Percentiles rank a stretch among this genome's conserved stretches.
Conservation (phyloP, 768 basidiomycete species). For the Tubosaeta sp. region DNA sequence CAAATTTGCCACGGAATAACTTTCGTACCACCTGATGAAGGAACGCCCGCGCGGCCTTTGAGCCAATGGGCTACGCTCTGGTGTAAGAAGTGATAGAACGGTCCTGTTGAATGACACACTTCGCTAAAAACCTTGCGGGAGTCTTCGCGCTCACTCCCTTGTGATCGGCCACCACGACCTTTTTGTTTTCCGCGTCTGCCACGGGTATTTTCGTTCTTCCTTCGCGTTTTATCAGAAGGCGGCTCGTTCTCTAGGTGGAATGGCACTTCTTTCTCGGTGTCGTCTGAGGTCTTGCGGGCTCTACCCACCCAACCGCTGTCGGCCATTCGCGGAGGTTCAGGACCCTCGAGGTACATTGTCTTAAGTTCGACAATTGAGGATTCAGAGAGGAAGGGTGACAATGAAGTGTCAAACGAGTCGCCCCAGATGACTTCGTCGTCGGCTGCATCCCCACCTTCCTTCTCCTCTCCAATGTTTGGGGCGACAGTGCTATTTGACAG, state of each 20-base stretch:
- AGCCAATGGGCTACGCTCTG: slow-evolving; percentile 64
- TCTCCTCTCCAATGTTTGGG: background rate
- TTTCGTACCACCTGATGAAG: slow-evolving; percentile 80
- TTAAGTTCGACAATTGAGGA: slow-evolving; percentile 60
- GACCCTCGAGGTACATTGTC: slow-evolving; percentile 75
- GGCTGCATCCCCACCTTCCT: background rate
- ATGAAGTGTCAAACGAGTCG: slow-evolving; percentile 48
- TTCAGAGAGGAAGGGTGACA: slow-evolving; percentile 62
- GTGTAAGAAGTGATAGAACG: slow-evolving; percentile 12
- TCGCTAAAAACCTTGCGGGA: slow-evolving; percentile 74
- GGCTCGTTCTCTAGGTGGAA: slow-evolving; percentile 10
- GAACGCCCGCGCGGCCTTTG: slow-evolving; percentile 75
- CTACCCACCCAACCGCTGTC: slow-evolving; percentile 74
- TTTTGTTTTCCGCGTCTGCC: slow-evolving; percentile 45
- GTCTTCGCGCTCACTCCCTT: slow-evolving; percentile 51
- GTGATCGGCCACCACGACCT: slow-evolving; percentile 38
- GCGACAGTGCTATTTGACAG: background rate
- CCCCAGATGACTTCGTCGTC: slow-evolving; percentile 56
- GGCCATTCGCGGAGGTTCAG: slow-evolving; percentile 66
- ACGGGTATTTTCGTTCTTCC: slow-evolving; percentile 39
- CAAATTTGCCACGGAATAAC: slow-evolving; percentile 78
- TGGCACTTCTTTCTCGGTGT: slow-evolving; percentile 9
- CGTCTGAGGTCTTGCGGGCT: slow-evolving; percentile 30
- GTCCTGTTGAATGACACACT: slow-evolving; percentile 45
- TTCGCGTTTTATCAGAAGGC: slow-evolving; percentile 30